Evolutionary conservation across 2,329 filamentous ascomycete species (phyloP), one percentile per base, ranked within the genome.

Genomic region (Cucurbitaria berberidis): DNA sequence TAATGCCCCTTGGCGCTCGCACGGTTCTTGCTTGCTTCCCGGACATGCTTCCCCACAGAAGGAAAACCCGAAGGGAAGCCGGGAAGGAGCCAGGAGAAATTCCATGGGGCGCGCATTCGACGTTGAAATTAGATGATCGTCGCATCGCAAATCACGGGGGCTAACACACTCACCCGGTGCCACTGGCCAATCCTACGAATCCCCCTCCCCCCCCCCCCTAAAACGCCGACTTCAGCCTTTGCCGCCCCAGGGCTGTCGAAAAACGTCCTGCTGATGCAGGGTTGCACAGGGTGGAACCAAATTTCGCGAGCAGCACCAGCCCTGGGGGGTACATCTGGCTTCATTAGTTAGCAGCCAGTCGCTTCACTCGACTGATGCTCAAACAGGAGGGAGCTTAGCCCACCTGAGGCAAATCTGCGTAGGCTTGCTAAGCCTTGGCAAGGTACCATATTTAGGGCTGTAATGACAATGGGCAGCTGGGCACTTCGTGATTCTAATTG

Each of bases 401-500:
- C n/a, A n/a, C n/a, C n/a, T n/a, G n/a, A n/a, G n/a, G n/a, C n/a
- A n/a, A n/a, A n/a, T n/a, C n/a, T n/a, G n/a, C n/a, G n/a, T n/a
- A n/a, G n/a, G n/a, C n/a, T n/a, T 24, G 41, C 26, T 8, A 50
- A 45, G 36, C 10, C 36, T 39, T 21, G 36, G 36, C 36, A 39
- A 21, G 9, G 21, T 15, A 11, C 13, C 38, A 29, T 19, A 8
- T 43, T 34, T 36, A 16, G 39, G 49, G 49, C 47, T 47, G 43
- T 39, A 22, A 36, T n/a, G 15, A 11, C 36, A n/a, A 42, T 32
- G 38, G 43, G 47, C n/a, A 43, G 49, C 49, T 52, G 49, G 49
- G 44, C 43, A 19, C 35, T 39, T 42, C 35, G n/a, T 46, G 32
- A n/a, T 18, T 39, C 13, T 45, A 40, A 51, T 45, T 46, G 48